Percentiles rank a stretch among this genome's conserved stretches.
These are phyloP conservation scores for Coniella lustricola DNA, from an alignment of 2,329 filamentous ascomycete species.

Conservation along the genomic window DNA sequence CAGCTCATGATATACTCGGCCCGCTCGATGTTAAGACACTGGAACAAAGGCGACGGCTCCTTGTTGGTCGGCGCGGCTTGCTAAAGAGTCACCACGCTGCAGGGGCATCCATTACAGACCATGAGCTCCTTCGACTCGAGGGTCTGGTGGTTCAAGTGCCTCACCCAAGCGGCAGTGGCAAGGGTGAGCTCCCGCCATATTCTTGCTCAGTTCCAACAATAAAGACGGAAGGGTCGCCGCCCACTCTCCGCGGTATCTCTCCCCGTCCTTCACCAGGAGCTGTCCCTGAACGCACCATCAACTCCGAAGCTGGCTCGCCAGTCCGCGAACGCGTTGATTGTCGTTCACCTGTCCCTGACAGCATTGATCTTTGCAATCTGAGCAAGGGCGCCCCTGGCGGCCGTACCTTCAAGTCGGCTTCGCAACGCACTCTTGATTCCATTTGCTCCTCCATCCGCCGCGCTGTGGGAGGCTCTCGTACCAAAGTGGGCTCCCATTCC, in stretches of 20 bases:
- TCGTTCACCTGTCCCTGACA: conserved; percentile 1
- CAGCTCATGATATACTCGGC: conserved; percentile 14
- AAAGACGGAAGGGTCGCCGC: no score
- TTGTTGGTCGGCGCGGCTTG: conserved; percentile 15
- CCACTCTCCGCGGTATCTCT: no score
- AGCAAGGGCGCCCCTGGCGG: conserved; percentile 14
- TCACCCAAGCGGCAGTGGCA: no score
- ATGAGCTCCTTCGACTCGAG: conserved; percentile 26
- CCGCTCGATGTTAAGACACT: conserved; percentile 14
- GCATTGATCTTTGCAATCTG: conserved; percentile 9
- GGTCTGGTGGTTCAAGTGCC: no score
- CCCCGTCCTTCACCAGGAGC: no score
- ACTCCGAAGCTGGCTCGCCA: background rate
- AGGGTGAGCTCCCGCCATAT: no score
- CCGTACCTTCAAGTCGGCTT: conserved; percentile 18
- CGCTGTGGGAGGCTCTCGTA: conserved; percentile 18
- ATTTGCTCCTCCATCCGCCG: conserved; percentile 26
- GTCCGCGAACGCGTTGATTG: background rate
- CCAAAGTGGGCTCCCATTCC: background rate
- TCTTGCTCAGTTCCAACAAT: no score
- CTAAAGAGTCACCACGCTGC: conserved; percentile 7
- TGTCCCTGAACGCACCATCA: no score
- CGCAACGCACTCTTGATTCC: conserved; percentile 22
- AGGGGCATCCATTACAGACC: conserved; percentile 25
- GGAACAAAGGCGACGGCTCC: conserved; percentile 16